Conservation (phyloP, 106 monocot species). For the Xerophyta viscosa region DNA sequence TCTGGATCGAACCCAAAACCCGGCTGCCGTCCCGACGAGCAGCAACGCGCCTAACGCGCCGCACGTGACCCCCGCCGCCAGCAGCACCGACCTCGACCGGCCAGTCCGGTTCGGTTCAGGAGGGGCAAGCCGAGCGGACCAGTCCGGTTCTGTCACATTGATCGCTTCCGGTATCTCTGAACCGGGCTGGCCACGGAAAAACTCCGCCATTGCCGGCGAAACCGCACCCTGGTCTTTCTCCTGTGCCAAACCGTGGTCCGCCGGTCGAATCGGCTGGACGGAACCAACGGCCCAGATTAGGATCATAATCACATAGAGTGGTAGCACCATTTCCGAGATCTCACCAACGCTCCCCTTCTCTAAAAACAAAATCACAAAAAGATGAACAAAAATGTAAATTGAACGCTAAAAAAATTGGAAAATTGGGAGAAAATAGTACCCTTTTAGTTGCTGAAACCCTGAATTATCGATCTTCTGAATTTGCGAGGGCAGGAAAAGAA, state of each 20-base stretch:
- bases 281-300: neutral
- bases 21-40: constrained; percentile 1
- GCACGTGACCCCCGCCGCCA: neutral
- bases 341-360: too few species aligned
- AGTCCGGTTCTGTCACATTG: constrained; percentile 1
- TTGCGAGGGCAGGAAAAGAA: too few species aligned
- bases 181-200: constrained; percentile 2
- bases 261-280: neutral
- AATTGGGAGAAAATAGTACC: too few species aligned
- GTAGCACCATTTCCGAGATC: too few species aligned
- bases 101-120: neutral
- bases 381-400: too few species aligned
- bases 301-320: too few species aligned
- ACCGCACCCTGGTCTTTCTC: constrained; percentile 1
- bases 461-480: too few species aligned
- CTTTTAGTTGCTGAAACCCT: too few species aligned
- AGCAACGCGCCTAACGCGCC: neutral
- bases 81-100: neutral
- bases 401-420: too few species aligned
- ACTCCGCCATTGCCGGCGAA: constrained; percentile 4
- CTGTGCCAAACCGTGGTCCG: neutral
- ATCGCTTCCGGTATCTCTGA: neutral
- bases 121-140: neutral
- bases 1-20: neutral
- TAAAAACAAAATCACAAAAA: too few species aligned